Base-by-base conservation (phyloP, 2,329 filamentous ascomycete genomes). In the Aspergillus quadrilineatus region DNA sequence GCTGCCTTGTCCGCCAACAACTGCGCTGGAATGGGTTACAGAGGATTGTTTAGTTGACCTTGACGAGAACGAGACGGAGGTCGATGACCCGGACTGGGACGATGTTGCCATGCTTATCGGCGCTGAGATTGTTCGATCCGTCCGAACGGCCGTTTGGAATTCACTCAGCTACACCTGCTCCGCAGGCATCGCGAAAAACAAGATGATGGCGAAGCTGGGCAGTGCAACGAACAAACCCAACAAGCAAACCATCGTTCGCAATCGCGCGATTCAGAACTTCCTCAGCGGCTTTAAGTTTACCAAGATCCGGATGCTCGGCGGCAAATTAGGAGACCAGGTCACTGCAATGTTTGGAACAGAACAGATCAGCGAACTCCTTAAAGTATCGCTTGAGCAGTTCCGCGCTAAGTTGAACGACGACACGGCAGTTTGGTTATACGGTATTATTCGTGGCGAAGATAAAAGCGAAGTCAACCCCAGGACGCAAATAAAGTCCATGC, bases 401-500 rank as follows among this genome's bases (percentile, higher is more conserved):
- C 89, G 92, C 73, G 81, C 83, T 39, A 89, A 87, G 65, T 75
- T 97, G 15, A 90, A 90, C 3, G 89, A 93, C 51, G 91, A 96
- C 44, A 94, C 89, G 0, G 93, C 90, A 1, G 79, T 82, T 3
- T 97, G 92, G 92, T 79, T 97, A 9, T 88, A 96, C 74, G 85
- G 88, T 53, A 89, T 88, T 9, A 88, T 97, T 52, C 85, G 94
- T 9, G 94, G 94, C 1, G 85, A 92, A 59, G 94, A 99, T 71
- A 79, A 80, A 49, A 94, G 89, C 65, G 92, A 97, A 73, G 91
- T 99, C 63, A 97, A 91, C 67, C 84, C 91, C 29, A 82, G 93
- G 50, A 96, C 92, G 1, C 90, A 94, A 67, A 96, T 97, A 77
- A 97, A 97, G 72, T 94, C 89, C 14, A 97, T 99, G 92, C 80